phyloP scores from a whole-genome alignment of 1,284 basidiomycete species.

The Xanthoconium separans region DNA sequence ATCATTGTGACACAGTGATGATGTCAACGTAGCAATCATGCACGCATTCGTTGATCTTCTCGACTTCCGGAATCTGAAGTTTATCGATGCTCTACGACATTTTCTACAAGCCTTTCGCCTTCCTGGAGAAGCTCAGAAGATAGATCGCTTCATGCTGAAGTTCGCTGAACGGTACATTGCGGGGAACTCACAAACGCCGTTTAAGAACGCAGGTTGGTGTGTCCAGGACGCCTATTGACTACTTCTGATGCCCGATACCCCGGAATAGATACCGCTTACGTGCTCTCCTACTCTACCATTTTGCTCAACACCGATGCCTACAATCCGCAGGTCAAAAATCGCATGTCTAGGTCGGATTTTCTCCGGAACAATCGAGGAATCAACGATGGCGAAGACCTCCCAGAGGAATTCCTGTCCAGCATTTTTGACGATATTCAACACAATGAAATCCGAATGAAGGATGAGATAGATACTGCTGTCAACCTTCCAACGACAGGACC shows the following conservation, averaged over 20 bases:
- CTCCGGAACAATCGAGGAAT: slow-evolving; percentile 93
- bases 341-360: slow-evolving; percentile 91
- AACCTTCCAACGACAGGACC: slow-evolving; percentile 52
- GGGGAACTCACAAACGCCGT: slow-evolving; percentile 77
- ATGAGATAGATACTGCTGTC: slow-evolving; percentile 75
- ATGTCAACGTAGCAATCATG: slow-evolving; percentile 88
- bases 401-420: slow-evolving; percentile 74
- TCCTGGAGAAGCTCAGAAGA: slow-evolving; percentile 95
- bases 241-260: slow-evolving; percentile 7
- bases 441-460: slow-evolving; percentile 98
- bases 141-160: slow-evolving; percentile 98
- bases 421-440: slow-evolving; percentile 89
- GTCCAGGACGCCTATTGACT: neutral
- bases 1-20: slow-evolving; percentile 56
- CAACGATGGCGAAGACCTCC: slow-evolving; percentile 85
- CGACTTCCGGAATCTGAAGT: slow-evolving; percentile 78
- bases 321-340: slow-evolving; percentile 88
- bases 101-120: slow-evolving; percentile 94
- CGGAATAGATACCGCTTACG: slow-evolving; percentile 82
- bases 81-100: slow-evolving; percentile 84
- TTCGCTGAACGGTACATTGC: slow-evolving; percentile 95
- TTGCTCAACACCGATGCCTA: slow-evolving; percentile 96
- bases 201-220: slow-evolving; percentile 74
- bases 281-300: slow-evolving; percentile 92
- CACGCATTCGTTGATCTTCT: slow-evolving; percentile 93